Percentiles rank a stretch among this genome's conserved stretches.
Evolutionary conservation across 805 yeast species (phyloP).

Genomic region (Teunomyces gatunensis): DNA sequence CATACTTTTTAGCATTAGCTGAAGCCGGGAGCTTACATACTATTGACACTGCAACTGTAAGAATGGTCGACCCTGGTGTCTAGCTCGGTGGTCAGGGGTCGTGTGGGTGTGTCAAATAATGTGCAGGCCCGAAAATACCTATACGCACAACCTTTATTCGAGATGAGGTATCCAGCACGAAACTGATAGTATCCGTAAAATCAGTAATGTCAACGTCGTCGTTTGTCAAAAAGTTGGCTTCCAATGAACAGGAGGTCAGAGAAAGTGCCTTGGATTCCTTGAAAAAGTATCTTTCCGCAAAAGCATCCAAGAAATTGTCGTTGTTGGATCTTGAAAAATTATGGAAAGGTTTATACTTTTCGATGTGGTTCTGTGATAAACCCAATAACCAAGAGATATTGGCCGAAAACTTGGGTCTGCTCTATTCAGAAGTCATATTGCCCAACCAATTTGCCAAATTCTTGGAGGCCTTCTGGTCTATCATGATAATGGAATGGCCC

Average conservation of each 20-base stretch:
- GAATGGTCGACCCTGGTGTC: too few relatives aligned
- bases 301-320: constrained; percentile 38
- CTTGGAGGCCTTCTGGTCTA: constrained; percentile 74
- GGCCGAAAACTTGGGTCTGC: constrained; percentile 68
- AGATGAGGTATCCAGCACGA: constrained; percentile 1
- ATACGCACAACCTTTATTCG: background rate
- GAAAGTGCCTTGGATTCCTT: constrained; percentile 69
- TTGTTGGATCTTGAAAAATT: constrained; percentile 69
- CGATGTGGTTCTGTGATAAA: constrained; percentile 96
- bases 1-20: too few relatives aligned
- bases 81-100: background rate
- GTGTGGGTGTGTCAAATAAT: background rate
- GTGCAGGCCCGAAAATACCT: constrained; percentile 1
- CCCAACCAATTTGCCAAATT: constrained; percentile 47
- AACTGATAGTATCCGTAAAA: background rate
- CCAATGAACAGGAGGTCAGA: constrained; percentile 74
- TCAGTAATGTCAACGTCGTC: constrained; percentile 36
- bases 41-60: too few relatives aligned
- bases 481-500: constrained; percentile 80
- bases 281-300: constrained; percentile 50
- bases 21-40: too few relatives aligned
- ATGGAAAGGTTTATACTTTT: constrained; percentile 94
- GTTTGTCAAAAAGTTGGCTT: constrained; percentile 79
- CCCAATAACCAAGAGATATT: constrained; percentile 88
- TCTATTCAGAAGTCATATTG: constrained; percentile 45